These are phyloP conservation scores for Mallotus repandus DNA, from an alignment of 441 rosid genomes.

Conservation along the genomic window DNA sequence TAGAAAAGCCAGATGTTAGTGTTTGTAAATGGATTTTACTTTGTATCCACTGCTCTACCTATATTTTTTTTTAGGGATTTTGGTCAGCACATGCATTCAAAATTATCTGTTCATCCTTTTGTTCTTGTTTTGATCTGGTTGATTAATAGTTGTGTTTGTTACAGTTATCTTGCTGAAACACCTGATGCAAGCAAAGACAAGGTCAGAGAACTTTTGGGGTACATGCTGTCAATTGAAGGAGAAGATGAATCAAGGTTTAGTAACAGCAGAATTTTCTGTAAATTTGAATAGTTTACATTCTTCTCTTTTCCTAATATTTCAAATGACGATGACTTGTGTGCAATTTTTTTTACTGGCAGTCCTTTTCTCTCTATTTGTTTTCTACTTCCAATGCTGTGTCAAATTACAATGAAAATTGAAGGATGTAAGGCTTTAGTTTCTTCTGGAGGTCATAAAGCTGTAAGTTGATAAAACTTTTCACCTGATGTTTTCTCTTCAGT, in stretches of 20 bases:
- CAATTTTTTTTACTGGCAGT: conserved; percentile 39
- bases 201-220: conserved; percentile 64
- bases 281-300: background rate
- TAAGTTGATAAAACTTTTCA: conserved; percentile 38
- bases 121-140: background rate
- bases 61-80: background rate
- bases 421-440: conserved; percentile 68
- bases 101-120: background rate
- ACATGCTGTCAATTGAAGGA: conserved; percentile 79
- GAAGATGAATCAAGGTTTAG: conserved; percentile 83
- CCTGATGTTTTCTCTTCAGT: background rate
- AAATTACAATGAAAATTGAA: conserved; percentile 65
- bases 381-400: conserved; percentile 89
- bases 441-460: conserved; percentile 62
- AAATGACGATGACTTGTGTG: conserved; percentile 25
- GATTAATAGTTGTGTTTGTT: conserved; percentile 22
- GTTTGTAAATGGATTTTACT: too few species aligned
- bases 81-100: background rate
- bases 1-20: too few species aligned
- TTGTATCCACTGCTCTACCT: background rate
- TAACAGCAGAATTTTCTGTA: conserved; percentile 6
- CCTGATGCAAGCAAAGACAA: conserved; percentile 77
- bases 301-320: conserved; percentile 9
- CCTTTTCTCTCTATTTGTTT: conserved; percentile 73
- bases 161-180: conserved; percentile 87